A percentile compares a stretch with the other conserved stretches of the same genome.
phyloP scores from a whole-genome alignment of 1,139 yeast genomes.

The Saccharomycopsis phalli region DNA sequence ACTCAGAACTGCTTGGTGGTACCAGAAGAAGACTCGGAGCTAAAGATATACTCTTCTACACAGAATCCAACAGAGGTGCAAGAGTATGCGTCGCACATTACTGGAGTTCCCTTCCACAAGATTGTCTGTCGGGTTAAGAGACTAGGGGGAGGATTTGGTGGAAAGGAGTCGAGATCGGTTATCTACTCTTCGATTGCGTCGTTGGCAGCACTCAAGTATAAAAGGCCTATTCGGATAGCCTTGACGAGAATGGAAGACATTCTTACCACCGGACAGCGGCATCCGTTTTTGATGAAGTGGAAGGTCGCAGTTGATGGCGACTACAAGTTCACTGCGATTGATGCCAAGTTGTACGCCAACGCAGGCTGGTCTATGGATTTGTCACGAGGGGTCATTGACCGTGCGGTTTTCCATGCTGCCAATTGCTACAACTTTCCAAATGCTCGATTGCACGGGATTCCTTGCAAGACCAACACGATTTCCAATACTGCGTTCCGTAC shows the following conservation, averaged over 20 bases:
- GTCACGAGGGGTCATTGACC: slow-evolving; percentile 37
- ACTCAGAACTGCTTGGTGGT: slow-evolving; percentile 35
- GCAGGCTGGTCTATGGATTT: slow-evolving; percentile 41
- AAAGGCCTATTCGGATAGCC: slow-evolving; percentile 34
- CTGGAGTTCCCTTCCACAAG: slow-evolving; percentile 33
- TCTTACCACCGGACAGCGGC: slow-evolving; percentile 37
- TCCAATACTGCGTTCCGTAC: slow-evolving; percentile 41
- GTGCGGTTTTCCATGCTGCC: slow-evolving; percentile 36
- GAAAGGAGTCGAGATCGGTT: slow-evolving; percentile 40
- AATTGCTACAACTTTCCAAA: slow-evolving; percentile 36
- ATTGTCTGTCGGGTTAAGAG: slow-evolving; percentile 36
- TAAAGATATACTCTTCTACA: slow-evolving; percentile 34
- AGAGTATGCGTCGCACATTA: slow-evolving; percentile 31
- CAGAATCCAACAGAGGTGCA: slow-evolving; percentile 38
- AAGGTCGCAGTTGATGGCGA: slow-evolving; percentile 33
- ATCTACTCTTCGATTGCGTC: slow-evolving; percentile 40
- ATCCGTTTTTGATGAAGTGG: slow-evolving; percentile 37
- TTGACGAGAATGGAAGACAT: slow-evolving; percentile 35
- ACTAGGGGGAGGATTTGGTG: slow-evolving; percentile 61
- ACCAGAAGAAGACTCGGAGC: slow-evolving; percentile 37
- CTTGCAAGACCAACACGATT: slow-evolving; percentile 36
- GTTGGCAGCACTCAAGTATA: slow-evolving; percentile 43
- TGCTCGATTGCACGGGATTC: slow-evolving; percentile 30
- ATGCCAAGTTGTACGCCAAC: slow-evolving; percentile 33
- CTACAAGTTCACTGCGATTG: slow-evolving; percentile 32